These are phyloP conservation scores for Ophiobolus disseminans DNA, from an alignment of 2,329 filamentous ascomycete genomes.

Conservation along the genomic window DNA sequence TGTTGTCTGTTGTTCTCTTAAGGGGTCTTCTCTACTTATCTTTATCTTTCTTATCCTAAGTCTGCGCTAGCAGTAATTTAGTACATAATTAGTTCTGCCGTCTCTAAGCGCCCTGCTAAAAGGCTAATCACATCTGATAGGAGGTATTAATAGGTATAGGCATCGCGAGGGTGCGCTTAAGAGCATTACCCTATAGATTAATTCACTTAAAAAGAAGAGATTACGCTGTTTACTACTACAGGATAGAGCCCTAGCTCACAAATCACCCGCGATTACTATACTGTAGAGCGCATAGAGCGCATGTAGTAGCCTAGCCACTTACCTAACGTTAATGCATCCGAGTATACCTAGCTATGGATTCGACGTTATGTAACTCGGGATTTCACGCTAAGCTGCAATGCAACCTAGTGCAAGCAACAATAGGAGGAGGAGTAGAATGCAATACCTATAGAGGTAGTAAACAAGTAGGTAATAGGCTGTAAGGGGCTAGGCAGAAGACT, in stretches of 20 bases:
- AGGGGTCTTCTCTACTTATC: too few species aligned
- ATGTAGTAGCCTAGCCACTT: constrained; percentile 13
- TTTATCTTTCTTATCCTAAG: too few species aligned
- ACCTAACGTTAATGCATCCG: constrained; percentile 10
- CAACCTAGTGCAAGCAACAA: constrained; percentile 2
- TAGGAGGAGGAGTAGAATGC: constrained; percentile 3
- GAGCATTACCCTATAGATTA: too few species aligned
- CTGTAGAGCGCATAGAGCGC: constrained; percentile 3
- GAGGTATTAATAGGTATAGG: too few species aligned
- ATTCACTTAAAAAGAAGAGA: too few species aligned
- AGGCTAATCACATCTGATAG: too few species aligned
- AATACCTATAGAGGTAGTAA: constrained; percentile 8
- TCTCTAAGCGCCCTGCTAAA: too few species aligned
- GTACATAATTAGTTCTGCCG: too few species aligned
- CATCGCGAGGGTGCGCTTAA: too few species aligned
- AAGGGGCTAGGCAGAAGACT: too few species aligned
- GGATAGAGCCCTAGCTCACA: constrained; percentile 13
- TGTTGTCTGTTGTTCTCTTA: too few species aligned
- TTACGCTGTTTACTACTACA: constrained; percentile 6
- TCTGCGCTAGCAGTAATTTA: too few species aligned
- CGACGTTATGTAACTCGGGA: constrained; percentile 5
- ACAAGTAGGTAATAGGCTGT: constrained; percentile 9
- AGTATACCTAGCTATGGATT: constrained; percentile 19
- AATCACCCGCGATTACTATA: constrained; percentile 5
- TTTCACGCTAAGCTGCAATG: constrained; percentile 6